Percentiles rank a stretch among this genome's conserved stretches.
Evolutionary conservation across 805 yeast species (phyloP).

Genomic region (Naumovozyma baii): DNA sequence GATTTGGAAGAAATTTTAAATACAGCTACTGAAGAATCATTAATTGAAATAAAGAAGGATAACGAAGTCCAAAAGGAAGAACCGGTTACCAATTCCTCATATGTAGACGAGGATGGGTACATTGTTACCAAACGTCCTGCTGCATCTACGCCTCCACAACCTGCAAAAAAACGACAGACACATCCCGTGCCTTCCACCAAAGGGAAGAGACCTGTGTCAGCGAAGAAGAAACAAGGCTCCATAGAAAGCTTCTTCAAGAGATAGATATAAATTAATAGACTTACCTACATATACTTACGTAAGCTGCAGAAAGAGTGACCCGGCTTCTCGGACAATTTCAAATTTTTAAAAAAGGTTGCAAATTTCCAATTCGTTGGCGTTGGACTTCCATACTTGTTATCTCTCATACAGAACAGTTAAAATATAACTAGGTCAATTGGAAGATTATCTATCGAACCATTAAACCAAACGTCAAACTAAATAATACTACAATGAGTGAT

Average conservation of each 20-base stretch:
- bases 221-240: slow-evolving; percentile 25
- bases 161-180: slow-evolving; percentile 4
- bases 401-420: not conserved
- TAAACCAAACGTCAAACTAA: not conserved
- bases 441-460: not conserved
- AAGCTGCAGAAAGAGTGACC: no score
- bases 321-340: not conserved
- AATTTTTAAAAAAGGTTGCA: not conserved
- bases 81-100: slow-evolving; percentile 7
- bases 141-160: slow-evolving; percentile 8
- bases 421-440: not conserved
- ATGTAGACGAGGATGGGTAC: slow-evolving; percentile 29
- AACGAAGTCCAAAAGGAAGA: slow-evolving; percentile 3
- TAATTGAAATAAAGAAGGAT: slow-evolving; percentile 11
- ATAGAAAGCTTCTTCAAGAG: slow-evolving; percentile 27
- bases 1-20: slow-evolving; percentile 25
- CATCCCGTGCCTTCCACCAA: slow-evolving; percentile 1
- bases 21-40: slow-evolving; percentile 28
- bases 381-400: not conserved
- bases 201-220: slow-evolving; percentile 4
- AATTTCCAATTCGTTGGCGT: not conserved
- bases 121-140: slow-evolving; percentile 22
- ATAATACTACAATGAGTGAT: slow-evolving; percentile 21
- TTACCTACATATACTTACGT: no score
- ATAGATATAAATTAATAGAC: not conserved